These are phyloP conservation scores for Acacia confusa DNA, from an alignment of 306 rosid genomes.

Conservation along the genomic window DNA sequence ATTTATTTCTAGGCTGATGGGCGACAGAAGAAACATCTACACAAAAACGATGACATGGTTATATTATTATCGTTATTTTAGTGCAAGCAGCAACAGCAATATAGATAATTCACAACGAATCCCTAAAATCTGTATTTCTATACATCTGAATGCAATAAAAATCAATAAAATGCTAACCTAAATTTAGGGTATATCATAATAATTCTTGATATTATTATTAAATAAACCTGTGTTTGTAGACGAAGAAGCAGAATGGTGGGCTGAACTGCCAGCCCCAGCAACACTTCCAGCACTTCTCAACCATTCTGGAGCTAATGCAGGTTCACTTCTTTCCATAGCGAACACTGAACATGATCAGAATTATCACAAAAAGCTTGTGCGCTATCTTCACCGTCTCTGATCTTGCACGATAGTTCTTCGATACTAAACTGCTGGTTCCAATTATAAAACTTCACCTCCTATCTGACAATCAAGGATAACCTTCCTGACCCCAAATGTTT, in stretches of 20 bases:
- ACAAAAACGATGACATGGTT: constrained; percentile 28
- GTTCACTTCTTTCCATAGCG: constrained; percentile 99
- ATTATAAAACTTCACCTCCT: constrained; percentile 10
- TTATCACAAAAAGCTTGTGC: constrained; percentile 35
- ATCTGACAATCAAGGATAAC: constrained; percentile 5
- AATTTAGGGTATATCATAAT: background rate
- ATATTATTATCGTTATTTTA: background rate
- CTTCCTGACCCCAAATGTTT: constrained; percentile 4
- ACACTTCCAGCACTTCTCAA: constrained; percentile 88
- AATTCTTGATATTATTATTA: background rate
- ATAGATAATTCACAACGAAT: constrained; percentile 13
- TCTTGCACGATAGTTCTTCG: constrained; percentile 30
- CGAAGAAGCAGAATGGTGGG: constrained; percentile 75
- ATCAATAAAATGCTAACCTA: background rate
- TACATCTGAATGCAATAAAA: background rate
- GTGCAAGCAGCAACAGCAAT: background rate
- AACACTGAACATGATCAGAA: constrained; percentile 87
- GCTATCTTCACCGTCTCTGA: constrained; percentile 56
- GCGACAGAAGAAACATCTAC: constrained; percentile 61
- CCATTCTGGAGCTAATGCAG: constrained; percentile 99
- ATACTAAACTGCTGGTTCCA: constrained; percentile 14
- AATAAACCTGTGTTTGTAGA: constrained; percentile 73
- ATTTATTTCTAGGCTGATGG: constrained; percentile 62
- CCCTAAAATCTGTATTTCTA: background rate
- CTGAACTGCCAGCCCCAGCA: constrained; percentile 83